These are phyloP conservation scores for Mortierella sp. DNA, from an alignment of 371 early-diverging fungal genomes.

Conservation along the genomic window DNA sequence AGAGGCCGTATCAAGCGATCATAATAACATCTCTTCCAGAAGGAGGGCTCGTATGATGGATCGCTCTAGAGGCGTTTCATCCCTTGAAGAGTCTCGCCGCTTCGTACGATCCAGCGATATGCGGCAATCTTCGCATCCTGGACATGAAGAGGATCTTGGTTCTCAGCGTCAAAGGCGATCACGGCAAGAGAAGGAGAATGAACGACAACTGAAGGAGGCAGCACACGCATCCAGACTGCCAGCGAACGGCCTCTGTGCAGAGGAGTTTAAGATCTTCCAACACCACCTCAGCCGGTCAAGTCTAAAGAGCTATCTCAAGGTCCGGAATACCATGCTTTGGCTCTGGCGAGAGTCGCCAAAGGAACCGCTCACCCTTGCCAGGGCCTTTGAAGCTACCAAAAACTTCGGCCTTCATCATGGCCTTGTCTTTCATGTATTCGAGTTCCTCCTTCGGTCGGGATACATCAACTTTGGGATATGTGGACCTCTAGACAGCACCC, in stretches of 20 bases:
- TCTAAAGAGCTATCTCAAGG: slow-evolving; percentile 39
- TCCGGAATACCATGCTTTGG: slow-evolving; percentile 49
- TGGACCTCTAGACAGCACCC: slow-evolving; percentile 13
- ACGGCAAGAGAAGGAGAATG: slow-evolving; percentile 9
- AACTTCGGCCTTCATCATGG: slow-evolving; percentile 33
- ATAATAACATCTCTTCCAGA: neutral
- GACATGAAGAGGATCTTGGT: neutral
- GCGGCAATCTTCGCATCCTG: neutral
- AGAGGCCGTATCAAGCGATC: slow-evolving; percentile 13
- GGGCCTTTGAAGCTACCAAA: slow-evolving; percentile 35
- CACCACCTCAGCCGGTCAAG: slow-evolving; percentile 26
- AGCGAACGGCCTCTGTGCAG: slow-evolving; percentile 32
- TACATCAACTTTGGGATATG: slow-evolving; percentile 54
- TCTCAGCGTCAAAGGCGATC: slow-evolving; percentile 6
- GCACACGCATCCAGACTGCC: slow-evolving; percentile 47
- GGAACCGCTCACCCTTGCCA: slow-evolving; percentile 20
- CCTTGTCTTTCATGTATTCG: slow-evolving; percentile 37
- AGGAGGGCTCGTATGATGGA: no score
- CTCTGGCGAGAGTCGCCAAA: slow-evolving; percentile 44
- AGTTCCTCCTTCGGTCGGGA: slow-evolving; percentile 51
- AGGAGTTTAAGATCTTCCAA: slow-evolving; percentile 48
- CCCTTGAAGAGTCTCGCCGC: neutral
- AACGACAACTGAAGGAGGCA: slow-evolving; percentile 33
- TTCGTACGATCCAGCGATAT: neutral
- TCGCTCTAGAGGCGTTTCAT: neutral